Conservation (phyloP, 306 rosid species). For the Crataegus laevigata region DNA sequence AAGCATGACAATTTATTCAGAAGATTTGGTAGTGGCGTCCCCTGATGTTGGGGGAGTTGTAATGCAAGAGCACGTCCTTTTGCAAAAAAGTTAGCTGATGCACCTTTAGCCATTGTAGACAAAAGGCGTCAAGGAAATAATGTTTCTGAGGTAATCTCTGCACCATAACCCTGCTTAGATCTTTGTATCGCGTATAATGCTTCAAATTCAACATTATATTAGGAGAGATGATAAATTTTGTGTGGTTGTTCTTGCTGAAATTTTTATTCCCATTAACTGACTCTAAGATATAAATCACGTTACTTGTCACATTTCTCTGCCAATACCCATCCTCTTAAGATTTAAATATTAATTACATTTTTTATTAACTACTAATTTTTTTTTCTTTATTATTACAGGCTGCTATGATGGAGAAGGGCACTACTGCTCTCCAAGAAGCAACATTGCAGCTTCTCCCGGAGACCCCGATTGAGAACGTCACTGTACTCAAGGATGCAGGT, state of each 20-base stretch:
- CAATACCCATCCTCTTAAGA: not conserved
- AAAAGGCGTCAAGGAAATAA: slow-evolving; percentile 95
- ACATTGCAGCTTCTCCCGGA: too few relatives aligned
- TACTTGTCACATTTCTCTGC: not conserved
- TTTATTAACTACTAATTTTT: too few relatives aligned
- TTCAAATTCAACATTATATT: not conserved
- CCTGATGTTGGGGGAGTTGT: slow-evolving; percentile 99
- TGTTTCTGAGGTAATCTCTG: slow-evolving; percentile 69
- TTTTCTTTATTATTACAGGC: too few relatives aligned
- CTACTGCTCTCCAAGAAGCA: too few relatives aligned
- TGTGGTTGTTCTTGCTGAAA: not conserved
- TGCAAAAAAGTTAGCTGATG: slow-evolving; percentile 92
- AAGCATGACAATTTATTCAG: slow-evolving; percentile 67
- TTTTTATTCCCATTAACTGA: not conserved
- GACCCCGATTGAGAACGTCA: too few relatives aligned
- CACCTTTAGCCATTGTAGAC: slow-evolving; percentile 95
- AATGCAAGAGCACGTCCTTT: slow-evolving; percentile 99
- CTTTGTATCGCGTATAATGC: not conserved
- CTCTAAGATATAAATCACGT: not conserved
- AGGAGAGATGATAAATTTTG: not conserved
- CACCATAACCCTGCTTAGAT: not conserved
- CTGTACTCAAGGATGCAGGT: too few relatives aligned
- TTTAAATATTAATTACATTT: too few relatives aligned
- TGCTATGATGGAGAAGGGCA: too few relatives aligned
- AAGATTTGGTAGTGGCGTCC: slow-evolving; percentile 92